These are phyloP conservation scores for Globisporangium lucens DNA, from an alignment of 352 stramenopile genomes.

Conservation along the genomic window DNA sequence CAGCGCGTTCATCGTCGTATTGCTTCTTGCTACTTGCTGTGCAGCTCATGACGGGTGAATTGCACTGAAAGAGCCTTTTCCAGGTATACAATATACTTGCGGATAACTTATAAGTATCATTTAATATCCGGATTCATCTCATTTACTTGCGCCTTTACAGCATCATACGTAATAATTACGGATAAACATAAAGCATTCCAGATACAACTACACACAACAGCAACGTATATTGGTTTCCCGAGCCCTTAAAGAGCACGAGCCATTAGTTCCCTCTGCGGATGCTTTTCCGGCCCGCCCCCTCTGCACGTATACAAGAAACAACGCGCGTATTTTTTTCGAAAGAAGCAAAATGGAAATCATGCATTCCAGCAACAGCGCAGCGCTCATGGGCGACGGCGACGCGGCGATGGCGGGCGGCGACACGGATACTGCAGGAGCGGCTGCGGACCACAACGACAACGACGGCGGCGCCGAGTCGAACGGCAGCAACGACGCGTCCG, in stretches of 20 bases:
- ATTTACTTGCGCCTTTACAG: not conserved
- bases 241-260: not conserved
- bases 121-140: no score
- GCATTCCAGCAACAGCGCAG: not conserved
- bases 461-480: not conserved
- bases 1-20: not conserved
- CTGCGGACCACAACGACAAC: not conserved
- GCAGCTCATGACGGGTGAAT: not conserved
- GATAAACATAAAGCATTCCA: not conserved
- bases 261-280: not conserved
- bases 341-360: not conserved
- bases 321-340: not conserved
- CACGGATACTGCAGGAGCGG: not conserved
- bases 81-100: no score
- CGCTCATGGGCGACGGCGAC: not conserved
- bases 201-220: not conserved
- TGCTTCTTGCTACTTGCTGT: not conserved
- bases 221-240: not conserved
- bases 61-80: not conserved
- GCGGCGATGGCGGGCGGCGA: not conserved
- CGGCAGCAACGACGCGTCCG: not conserved
- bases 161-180: not conserved
- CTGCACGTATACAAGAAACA: not conserved
- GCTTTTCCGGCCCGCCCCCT: not conserved
- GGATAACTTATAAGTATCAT: no score